A percentile compares a stretch with the other conserved stretches of the same genome.
Conservation (phyloP, 306 rosid genomes). For the Fragaria iinumae region DNA sequence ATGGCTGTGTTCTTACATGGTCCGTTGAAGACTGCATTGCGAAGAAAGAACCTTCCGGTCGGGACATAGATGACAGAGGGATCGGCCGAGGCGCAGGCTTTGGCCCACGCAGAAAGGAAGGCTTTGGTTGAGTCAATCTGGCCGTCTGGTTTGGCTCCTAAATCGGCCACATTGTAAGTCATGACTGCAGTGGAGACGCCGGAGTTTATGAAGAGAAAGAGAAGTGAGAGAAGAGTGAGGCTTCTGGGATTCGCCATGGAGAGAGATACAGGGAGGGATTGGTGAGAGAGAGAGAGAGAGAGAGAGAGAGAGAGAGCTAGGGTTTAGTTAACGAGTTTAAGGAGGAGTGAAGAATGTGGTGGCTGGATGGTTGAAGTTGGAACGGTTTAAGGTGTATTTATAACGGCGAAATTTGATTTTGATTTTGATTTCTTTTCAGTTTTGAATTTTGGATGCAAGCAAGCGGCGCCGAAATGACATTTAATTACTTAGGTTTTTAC, state of each 20-base stretch:
- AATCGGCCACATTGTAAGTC: conserved; percentile 28
- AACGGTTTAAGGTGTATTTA: conserved; percentile 26
- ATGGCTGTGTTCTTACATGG: conserved; percentile 37
- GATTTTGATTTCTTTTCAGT: too few relatives aligned
- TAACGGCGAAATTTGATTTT: conserved; percentile 1
- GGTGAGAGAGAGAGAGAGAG: not conserved
- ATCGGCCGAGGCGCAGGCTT: conserved; percentile 36
- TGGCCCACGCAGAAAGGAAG: conserved; percentile 37
- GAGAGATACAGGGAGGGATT: not conserved
- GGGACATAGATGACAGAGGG: conserved; percentile 45
- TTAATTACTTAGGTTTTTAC: not conserved
- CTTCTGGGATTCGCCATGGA: not conserved
- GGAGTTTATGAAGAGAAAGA: conserved; percentile 3
- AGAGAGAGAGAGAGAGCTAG: not conserved
- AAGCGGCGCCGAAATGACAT: conserved; percentile 4
- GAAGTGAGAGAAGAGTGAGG: not conserved
- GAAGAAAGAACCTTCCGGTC: conserved; percentile 32
- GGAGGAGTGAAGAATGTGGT: not conserved
- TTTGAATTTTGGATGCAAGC: not conserved
- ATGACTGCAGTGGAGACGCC: not conserved
- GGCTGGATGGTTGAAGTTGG: not conserved
- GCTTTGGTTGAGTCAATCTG: conserved; percentile 34
- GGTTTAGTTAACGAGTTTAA: not conserved
- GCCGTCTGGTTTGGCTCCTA: conserved; percentile 39
- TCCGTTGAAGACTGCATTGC: conserved; percentile 32